Conservation (phyloP, 2,329 filamentous ascomycete species). For the Leptodontidium sp. region DNA sequence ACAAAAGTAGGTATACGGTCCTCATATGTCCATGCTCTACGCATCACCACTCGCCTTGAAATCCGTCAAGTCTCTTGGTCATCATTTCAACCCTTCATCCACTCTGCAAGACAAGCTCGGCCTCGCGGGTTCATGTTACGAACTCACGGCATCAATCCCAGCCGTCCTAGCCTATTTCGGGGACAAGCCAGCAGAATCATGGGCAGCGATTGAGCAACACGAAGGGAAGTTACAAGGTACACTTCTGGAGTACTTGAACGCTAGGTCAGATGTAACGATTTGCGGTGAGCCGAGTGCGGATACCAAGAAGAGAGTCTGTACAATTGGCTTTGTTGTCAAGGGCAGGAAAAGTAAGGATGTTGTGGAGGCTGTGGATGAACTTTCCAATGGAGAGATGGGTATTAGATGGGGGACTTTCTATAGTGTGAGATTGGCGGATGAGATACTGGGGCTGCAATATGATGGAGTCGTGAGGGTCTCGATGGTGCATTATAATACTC, state of each 20-base stretch:
- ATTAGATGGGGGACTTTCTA: conserved; percentile 76
- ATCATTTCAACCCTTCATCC: conserved; percentile 71
- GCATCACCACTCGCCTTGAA: conserved; percentile 64
- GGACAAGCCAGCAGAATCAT: conserved; percentile 50
- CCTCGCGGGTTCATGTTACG: conserved; percentile 74
- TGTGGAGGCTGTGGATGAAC: conserved; percentile 68
- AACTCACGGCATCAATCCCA: conserved; percentile 70
- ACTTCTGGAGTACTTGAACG: conserved; percentile 66
- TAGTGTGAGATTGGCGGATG: conserved; percentile 66
- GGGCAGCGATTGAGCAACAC: conserved; percentile 62
- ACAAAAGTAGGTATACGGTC: conserved; percentile 67
- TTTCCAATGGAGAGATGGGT: conserved; percentile 60
- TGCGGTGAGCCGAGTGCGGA: conserved; percentile 63
- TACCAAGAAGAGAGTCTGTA: conserved; percentile 62
- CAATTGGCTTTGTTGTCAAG: conserved; percentile 71
- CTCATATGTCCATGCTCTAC: conserved; percentile 77
- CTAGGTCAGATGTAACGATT: conserved; percentile 61
- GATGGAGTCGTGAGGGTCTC: conserved; percentile 75
- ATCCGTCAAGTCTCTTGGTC: conserved; percentile 64
- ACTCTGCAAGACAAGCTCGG: conserved; percentile 73
- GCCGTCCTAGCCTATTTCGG: conserved; percentile 68
- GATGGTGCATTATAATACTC: conserved; percentile 76
- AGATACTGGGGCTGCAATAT: conserved; percentile 63
- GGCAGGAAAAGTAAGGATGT: conserved; percentile 64
- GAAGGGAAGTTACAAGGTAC: conserved; percentile 66